Evolutionary conservation across 192 early-diverging fungal genomes (phyloP).

Genomic region (Mortierella claussenii): DNA sequence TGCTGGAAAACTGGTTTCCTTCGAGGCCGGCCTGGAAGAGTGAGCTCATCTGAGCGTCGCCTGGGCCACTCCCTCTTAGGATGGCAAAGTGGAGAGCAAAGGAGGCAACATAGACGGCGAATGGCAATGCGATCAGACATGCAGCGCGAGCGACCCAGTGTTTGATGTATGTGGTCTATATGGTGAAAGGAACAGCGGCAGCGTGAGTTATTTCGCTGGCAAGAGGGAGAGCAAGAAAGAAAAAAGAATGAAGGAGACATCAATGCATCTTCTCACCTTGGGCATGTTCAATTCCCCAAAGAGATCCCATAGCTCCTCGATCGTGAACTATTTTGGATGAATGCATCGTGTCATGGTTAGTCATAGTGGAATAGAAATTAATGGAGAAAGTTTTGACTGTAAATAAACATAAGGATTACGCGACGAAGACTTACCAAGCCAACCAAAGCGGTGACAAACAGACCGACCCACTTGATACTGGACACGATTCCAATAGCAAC

Average conservation of each 20-base stretch:
- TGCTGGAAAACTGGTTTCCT: slow-evolving; percentile 81
- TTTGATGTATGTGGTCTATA: slow-evolving; percentile 67
- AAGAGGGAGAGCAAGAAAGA: too few species aligned
- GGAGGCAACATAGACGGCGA: slow-evolving; percentile 81
- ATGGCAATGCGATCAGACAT: slow-evolving; percentile 85
- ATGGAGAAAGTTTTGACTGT: too few species aligned
- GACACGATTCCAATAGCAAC: slow-evolving; percentile 81
- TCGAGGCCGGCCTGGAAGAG: slow-evolving; percentile 94
- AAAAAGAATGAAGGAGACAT: too few species aligned
- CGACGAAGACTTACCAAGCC: slow-evolving; percentile 64
- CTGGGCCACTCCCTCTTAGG: slow-evolving; percentile 81
- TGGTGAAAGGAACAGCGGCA: too few species aligned
- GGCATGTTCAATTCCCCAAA: slow-evolving; percentile 79
- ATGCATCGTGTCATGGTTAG: too few species aligned
- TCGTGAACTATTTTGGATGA: slow-evolving; percentile 82
- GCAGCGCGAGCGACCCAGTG: slow-evolving; percentile 89
- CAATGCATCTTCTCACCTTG: slow-evolving; percentile 39
- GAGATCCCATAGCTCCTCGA: slow-evolving; percentile 93
- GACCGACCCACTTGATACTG: slow-evolving; percentile 96
- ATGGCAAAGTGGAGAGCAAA: slow-evolving; percentile 93
- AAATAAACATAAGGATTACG: too few species aligned
- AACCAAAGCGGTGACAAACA: slow-evolving; percentile 90
- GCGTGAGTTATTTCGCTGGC: too few species aligned
- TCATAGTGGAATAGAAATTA: too few species aligned
- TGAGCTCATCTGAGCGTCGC: slow-evolving; percentile 94